A percentile compares a stretch with the other conserved stretches of the same genome.
Conservation (phyloP, 1,284 basidiomycete species). For the Naganishia sp. region DNA sequence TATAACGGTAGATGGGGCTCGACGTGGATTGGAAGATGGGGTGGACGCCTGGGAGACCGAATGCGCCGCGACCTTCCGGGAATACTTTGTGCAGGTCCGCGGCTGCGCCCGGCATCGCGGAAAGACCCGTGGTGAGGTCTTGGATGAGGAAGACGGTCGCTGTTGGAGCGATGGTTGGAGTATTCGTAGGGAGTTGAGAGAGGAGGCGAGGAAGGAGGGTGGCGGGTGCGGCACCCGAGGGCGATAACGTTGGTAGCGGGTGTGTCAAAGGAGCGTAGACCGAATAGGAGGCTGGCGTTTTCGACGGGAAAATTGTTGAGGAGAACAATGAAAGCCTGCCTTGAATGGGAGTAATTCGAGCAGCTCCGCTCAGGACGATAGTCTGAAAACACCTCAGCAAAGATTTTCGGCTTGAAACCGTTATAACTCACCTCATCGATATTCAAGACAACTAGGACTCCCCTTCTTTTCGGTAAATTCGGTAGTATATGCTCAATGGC, state of each 20-base stretch:
- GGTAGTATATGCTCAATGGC: constrained; percentile 1
- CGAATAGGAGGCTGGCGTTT: constrained; percentile 41
- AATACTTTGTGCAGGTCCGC: constrained; percentile 51
- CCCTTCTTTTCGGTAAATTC: constrained; percentile 33
- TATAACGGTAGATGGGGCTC: constrained; percentile 55
- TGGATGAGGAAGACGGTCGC: constrained; percentile 44
- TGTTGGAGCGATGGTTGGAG: constrained; percentile 4
- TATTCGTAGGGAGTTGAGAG: constrained; percentile 1
- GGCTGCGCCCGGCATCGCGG: constrained; percentile 47
- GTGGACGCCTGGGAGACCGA: constrained; percentile 61
- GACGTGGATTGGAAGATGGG: constrained; percentile 52
- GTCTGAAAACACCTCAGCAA: constrained; percentile 8
- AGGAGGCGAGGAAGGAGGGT: constrained; percentile 23
- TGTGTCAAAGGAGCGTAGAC: constrained; percentile 59
- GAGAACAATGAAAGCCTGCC: constrained; percentile 42
- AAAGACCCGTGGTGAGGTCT: constrained; percentile 46
- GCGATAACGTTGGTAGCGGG: constrained; percentile 58
- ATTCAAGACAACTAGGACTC: constrained; percentile 30
- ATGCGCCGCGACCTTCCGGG: constrained; percentile 43
- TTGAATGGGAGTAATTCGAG: constrained; percentile 44
- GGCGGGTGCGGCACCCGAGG: constrained; percentile 28
- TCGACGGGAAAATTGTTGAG: constrained; percentile 56
- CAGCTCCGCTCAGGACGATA: constrained; percentile 46
- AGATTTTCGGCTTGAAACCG: too few relatives aligned
- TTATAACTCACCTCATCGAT: too few relatives aligned